Base-by-base conservation (phyloP, 495 filamentous ascomycete genomes). In the Daldinia grandis region DNA sequence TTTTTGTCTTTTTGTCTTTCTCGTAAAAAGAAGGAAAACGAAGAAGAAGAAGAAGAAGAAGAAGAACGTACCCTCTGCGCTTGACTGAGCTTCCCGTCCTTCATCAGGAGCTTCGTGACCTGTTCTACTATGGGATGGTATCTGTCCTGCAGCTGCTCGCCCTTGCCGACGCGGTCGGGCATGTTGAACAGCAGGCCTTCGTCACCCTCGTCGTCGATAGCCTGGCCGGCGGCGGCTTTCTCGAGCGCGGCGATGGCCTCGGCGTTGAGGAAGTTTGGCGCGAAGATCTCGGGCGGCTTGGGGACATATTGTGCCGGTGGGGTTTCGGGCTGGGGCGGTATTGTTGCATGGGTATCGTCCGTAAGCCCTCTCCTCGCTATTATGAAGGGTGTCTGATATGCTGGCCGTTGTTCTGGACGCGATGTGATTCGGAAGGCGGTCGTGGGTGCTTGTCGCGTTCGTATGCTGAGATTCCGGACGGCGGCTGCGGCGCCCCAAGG, bases 41-140 rank as follows among this genome's bases (percentile, higher is more conserved):
- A 24, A 24, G 65, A 57, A 68, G 14, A 25, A 14, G 40, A 14
- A 31, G 19, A 8, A 74, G 70, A 57, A 57, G 12, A 57, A 24
- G 27, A 27, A 38, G n/a, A n/a, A n/a, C 87, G 50, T 86, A 97
- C 93, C 86, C 89, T 89, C 78, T 97, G 91, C 21, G 93, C 94
- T 79, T 84, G 83, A 73, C 88, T 87, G 74, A 94, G 83, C 80
- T 97, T 97, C 53, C 95, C 95, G 80, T 97, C 86, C 66, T 83
- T 81, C 95, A 98, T 99, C 58, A 99, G 68, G 59, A 97, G 85
- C 79, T 93, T 94, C 17, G 93, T 97, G 69, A 98, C 84, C 82
- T 97, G 95, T 49, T 89, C 81, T 33, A 98, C 81, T 24, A 98
- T 78, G 3, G 91, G 85, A 73, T 96, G 90, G 76, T 98, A 96